Evolutionary conservation across 2,329 filamentous ascomycete genomes (phyloP), one percentile per base, ranked within the genome.

Genomic region (Chaetomiaceae sp.): DNA sequence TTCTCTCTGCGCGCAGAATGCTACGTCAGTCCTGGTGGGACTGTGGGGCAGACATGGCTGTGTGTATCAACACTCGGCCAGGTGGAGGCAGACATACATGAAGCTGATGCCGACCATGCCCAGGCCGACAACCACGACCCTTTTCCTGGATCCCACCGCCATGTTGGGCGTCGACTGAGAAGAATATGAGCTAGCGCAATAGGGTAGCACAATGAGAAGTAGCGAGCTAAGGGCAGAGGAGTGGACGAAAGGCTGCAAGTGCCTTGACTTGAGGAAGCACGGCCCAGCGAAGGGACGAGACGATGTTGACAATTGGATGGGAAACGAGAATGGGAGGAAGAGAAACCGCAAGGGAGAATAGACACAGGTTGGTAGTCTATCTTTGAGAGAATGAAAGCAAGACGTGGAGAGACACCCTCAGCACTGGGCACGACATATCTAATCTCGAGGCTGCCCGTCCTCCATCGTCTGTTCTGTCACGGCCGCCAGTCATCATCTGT

Each of bases 91-190:
- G 9, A 73, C 84, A 74, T 68, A 91, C 86, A 94, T 88, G 63
- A 94, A 91, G 34, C 86, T 83, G 56, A 93, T 84, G 32, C 85
- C 88, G 36, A 95, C 89, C 90, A 96, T 96, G 2, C 89, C 89
- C 66, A 95, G 67, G 9, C 89, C 89, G 32, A 95, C 87, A 30
- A 95, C 81, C 2, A 94, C 88, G 29, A 94, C 68, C 60, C 75
- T 81, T 64, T 86, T 88, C 51, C 79, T 70, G 50, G 68, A 50
- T n/a, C 36, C 42, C 20, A 44, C 51, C 22, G 53, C 55, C 55
- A 57, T 57, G 41, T 33, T 50, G 49, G 47, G 32, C 38, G 29
- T 24, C 15, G 35, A 29, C 7, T 14, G n/a, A 32, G 29, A 11
- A 32, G n/a, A 14, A 32, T 14, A n/a, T 3, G 7, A 32, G 29